Conservation (phyloP, 1,284 basidiomycete genomes). For the Veloboletus limbatus region DNA sequence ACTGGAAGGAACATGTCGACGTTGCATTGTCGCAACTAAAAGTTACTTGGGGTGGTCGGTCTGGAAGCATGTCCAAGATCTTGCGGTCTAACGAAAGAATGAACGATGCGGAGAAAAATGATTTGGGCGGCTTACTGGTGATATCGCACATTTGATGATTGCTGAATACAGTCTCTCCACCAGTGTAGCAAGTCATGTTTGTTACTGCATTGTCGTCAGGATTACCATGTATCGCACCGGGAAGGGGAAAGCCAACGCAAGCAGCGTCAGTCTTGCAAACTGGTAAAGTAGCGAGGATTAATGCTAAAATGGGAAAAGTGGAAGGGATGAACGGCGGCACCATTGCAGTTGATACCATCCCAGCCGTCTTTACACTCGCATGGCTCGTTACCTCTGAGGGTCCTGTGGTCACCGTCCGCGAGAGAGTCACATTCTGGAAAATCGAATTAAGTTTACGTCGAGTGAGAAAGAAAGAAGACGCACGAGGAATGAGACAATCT, state of each 20-base stretch:
- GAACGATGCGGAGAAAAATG: background rate
- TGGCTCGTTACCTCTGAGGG: constrained; percentile 71
- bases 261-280: constrained; percentile 83
- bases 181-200: constrained; percentile 93
- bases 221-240: constrained; percentile 43
- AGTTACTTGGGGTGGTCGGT: constrained; percentile 89
- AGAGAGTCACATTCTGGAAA: constrained; percentile 83
- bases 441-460: constrained; percentile 1
- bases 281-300: constrained; percentile 32
- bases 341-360: constrained; percentile 96
- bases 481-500: constrained; percentile 74
- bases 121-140: constrained; percentile 65
- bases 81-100: constrained; percentile 64
- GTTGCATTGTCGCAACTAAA: constrained; percentile 75
- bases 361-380: constrained; percentile 94
- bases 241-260: constrained; percentile 74
- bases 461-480: constrained; percentile 24
- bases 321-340: constrained; percentile 41
- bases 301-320: background rate
- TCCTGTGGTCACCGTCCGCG: constrained; percentile 82
- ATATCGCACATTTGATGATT: constrained; percentile 98
- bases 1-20: constrained; percentile 87
- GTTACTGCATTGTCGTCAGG: constrained; percentile 44
- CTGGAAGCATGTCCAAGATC: constrained; percentile 87
- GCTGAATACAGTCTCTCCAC: constrained; percentile 86